Evolutionary conservation across 306 rosid genomes (phyloP), one percentile per base, ranked within the genome.

Genomic region (Quercus rubra): DNA sequence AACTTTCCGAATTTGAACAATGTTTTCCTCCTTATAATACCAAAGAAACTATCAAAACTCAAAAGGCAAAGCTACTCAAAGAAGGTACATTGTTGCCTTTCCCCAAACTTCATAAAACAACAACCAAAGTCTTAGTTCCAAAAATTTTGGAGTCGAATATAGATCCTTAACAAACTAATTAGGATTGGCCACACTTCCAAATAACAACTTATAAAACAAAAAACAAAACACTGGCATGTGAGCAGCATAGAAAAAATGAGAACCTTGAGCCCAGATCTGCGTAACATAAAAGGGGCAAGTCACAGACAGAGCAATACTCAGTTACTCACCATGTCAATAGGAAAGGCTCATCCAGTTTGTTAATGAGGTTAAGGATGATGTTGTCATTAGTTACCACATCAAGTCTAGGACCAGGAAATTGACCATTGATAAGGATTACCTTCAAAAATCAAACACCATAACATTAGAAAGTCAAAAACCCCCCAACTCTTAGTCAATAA

Each of bases 381-480:
- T 93, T 95, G 83, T 95, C 87, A 78, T 95, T 95, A 71, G 98
- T 95, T 35, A 95, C 92, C 61, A 93, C 89, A 27, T 95, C 97
- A 71, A 95, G 92, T 80, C 77, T 88, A 63, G 99, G 99, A n/a
- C 99, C 99, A 69, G 99, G 99, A 86, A 95, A 93, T 77, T 93
- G 91, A 41, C 94, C 97, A 78, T 95, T 92, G 77, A 95, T 91
- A 12, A 95, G 94, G 73, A 95, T 95, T 55, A 93, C 99, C 99
- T 95, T 70, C 2, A 61, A 82, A 81, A 77, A 77, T 13, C 23
- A 87, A 82, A 71, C 66, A 72, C 73, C n/a, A 51, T 78, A 87
- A 74, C 1, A 15, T 91, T 67, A 82, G 67, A 80, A 74, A 78
- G 54, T 19, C 43, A 38, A 77, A 57, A 23, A 8, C 11, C 11